Base-by-base conservation (phyloP, 176 grass and related monocot species). In the Hyparrhenia diplandra region DNA sequence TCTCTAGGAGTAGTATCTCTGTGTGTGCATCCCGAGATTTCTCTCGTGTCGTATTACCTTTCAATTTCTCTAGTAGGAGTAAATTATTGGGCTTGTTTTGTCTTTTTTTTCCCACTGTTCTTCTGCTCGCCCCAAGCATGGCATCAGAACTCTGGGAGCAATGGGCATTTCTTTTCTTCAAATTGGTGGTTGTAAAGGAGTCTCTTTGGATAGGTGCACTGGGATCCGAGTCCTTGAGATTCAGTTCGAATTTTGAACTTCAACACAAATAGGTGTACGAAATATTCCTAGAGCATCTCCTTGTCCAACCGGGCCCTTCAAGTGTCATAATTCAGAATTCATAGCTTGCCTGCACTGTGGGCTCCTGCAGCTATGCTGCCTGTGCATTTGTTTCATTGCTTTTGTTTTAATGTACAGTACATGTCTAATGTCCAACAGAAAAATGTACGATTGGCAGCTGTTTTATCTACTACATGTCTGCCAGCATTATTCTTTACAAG, bases 71-170 rank as follows among this genome's bases (percentile, higher is more conserved):
- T 17, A 40, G 9, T 17, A n/a, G n/a, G n/a, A 40, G 9, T 70
- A 70, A 81, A 41, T 6, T 59, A 71, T 43, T 59, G 24, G 52
- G 5, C 58, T 61, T 61, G 32, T n/a, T 12, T 29, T 91, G 40
- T 73, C 30, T n/a, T n/a, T n/a, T 43, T 76, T 49, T 75, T 60
- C 73, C 73, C 64, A 8, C 76, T 31, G 2, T 81, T 91, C 39
- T 49, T 73, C 61, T 29, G 30, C 39, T 69, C 52, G 55, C n/a
- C 68, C 24, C 39, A 75, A 58, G 49, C 58, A 47, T 73, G 54
- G 67, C 34, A 63, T 5, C 2, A 31, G 68, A 77, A n/a, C 54
- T 27, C 13, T 59, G 20, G 29, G 29, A 51, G 29, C 20, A 42
- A 31, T 17, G 7, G 4, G 6, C 31, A 32, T 52, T 36, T 36